These are phyloP conservation scores for Gelatoporia subvermispora DNA, from an alignment of 768 basidiomycete genomes.

Conservation along the genomic window DNA sequence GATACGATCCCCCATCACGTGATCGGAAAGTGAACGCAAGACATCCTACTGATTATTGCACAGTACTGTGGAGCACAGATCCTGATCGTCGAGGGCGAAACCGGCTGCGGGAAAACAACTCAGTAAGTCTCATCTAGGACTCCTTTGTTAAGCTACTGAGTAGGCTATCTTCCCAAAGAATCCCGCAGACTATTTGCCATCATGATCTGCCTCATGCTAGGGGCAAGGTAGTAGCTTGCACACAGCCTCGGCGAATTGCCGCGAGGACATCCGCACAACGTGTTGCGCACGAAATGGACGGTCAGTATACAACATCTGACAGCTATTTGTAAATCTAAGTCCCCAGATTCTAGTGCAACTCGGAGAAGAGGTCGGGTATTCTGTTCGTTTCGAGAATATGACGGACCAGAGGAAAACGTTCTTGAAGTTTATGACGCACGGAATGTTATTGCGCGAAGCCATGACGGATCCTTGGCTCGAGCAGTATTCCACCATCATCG, in stretches of 20 bases:
- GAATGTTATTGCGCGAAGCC: slow-evolving; percentile 91
- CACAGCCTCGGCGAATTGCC: slow-evolving; percentile 89
- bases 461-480: slow-evolving; percentile 88
- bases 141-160: slow-evolving; percentile 33
- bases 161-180: too few relatives aligned
- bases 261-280: slow-evolving; percentile 98
- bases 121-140: slow-evolving; percentile 47
- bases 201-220: slow-evolving; percentile 85
- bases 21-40: too few relatives aligned
- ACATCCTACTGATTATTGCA: slow-evolving; percentile 40
- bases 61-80: slow-evolving; percentile 74
- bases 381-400: slow-evolving; percentile 95
- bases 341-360: slow-evolving; percentile 56
- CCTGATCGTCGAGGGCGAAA: slow-evolving; percentile 85
- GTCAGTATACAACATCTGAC: slow-evolving; percentile 43
- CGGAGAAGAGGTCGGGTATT: slow-evolving; percentile 90
- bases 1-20: too few relatives aligned
- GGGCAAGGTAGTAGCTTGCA: slow-evolving; percentile 88
- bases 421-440: slow-evolving; percentile 97
- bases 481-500: slow-evolving; percentile 91
- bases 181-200: slow-evolving; percentile 50
- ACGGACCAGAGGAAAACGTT: slow-evolving; percentile 82
- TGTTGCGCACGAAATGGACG: slow-evolving; percentile 97
- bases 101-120: slow-evolving; percentile 89
- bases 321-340: slow-evolving; percentile 7